phyloP scores from a whole-genome alignment of 768 basidiomycete genomes.

The Lyophyllum semitale region DNA sequence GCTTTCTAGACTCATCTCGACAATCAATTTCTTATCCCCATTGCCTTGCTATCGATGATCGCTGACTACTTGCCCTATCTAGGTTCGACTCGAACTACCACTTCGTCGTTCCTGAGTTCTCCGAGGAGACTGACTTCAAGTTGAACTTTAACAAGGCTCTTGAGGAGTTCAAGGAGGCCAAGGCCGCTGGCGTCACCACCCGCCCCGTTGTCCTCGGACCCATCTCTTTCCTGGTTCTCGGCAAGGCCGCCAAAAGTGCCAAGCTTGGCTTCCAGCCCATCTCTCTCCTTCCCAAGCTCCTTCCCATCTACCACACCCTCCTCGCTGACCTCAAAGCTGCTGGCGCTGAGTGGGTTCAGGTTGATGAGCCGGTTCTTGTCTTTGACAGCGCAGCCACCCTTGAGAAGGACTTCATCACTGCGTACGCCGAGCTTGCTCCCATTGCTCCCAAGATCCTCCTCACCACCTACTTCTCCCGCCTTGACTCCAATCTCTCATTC shows the following conservation, averaged over 20 bases:
- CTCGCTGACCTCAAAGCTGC: slow-evolving; percentile 88
- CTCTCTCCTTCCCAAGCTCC: slow-evolving; percentile 83
- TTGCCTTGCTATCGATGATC: background rate
- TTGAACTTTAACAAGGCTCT: slow-evolving; percentile 94
- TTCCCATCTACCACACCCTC: slow-evolving; percentile 91
- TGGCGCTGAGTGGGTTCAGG: slow-evolving; percentile 92
- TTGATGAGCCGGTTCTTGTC: slow-evolving; percentile 96
- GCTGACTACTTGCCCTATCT: slow-evolving; percentile 11
- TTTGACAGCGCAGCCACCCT: slow-evolving; percentile 80
- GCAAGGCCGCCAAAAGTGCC: slow-evolving; percentile 88
- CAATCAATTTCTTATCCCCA: slow-evolving; percentile 2
- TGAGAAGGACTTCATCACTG: slow-evolving; percentile 76
- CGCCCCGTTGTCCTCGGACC: slow-evolving; percentile 97
- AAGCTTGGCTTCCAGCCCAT: slow-evolving; percentile 86
- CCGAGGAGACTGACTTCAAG: slow-evolving; percentile 89
- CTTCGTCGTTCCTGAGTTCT: slow-evolving; percentile 96
- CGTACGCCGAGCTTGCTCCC: slow-evolving; percentile 80
- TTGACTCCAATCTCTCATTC: slow-evolving; percentile 88
- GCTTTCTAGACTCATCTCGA: slow-evolving; percentile 2
- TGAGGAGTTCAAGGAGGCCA: slow-evolving; percentile 92
- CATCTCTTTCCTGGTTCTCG: slow-evolving; percentile 91
- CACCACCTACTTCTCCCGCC: slow-evolving; percentile 95
- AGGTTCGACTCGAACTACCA: slow-evolving; percentile 99
- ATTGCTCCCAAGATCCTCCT: slow-evolving; percentile 91
- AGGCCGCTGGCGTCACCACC: slow-evolving; percentile 83